Evolutionary conservation across 108 stramenopile species (phyloP), one percentile per base, ranked within the genome.

Genomic region (Aurantiochytrium sp.): DNA sequence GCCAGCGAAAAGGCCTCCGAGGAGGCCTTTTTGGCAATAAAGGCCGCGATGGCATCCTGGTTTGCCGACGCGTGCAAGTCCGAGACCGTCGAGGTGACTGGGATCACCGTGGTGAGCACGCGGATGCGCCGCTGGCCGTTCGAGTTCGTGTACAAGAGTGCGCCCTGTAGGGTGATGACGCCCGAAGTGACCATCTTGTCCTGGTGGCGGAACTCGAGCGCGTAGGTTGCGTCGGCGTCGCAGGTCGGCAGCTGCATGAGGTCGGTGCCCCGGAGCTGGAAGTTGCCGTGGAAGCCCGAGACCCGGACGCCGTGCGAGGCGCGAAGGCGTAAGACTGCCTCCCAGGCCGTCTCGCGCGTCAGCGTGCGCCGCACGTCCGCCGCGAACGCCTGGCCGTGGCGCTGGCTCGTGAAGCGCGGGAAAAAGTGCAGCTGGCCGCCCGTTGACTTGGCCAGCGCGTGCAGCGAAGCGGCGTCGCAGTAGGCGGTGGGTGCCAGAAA

Each of bases 251-350:
- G 90, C 4, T 97, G 96, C 94, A 99, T 89, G 30, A 99, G 93
- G 93, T 99, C 98, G 32, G 95, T 93, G 24, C 97, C 98, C 3
- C 98, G 94, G 92, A 99, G 96, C 89, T 92, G 96, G 87, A 97
- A 98, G 90, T 98, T 99, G 22, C 98, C 98, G 90, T 97, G 97
- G 90, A 98, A 98, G 88, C 96, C 96, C 81, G 92, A 92, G 69
- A 98, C 95, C 55, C 95, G 92, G 94, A 99, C 94, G 53, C 98
- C 98, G 86, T 96, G 92, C 31, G 97, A 97, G 85, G 96, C 96
- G 37, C 98, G 95, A 69, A 98, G 96, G 21, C 98, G 93, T 96
- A 98, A 96, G 55, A 99, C 98, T 22, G 97, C 95, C 92, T 99
- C 98, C 90, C 98, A 98, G 22, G 95, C 97, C 24, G 96, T 98